Percentiles rank a stretch among this genome's conserved stretches.
Conservation (phyloP, 768 basidiomycete genomes). For the Psilocybe tampanensis region DNA sequence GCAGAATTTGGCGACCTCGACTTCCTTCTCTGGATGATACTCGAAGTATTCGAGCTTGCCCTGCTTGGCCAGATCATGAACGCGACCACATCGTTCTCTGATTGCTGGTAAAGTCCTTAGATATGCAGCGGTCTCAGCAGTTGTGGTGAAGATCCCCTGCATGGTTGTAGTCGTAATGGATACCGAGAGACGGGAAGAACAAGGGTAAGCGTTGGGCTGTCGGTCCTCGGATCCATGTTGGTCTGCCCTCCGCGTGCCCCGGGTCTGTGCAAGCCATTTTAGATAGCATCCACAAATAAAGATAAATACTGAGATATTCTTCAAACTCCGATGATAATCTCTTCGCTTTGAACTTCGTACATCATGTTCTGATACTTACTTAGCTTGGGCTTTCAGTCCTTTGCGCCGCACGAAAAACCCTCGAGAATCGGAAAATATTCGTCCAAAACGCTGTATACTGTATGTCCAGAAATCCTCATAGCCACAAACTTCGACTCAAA, state of each 20-base stretch:
- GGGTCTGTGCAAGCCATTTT: neutral
- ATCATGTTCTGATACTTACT: too few relatives aligned
- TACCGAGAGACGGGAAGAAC: neutral
- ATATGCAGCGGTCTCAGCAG: slow-evolving; percentile 57
- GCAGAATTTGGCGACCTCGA: slow-evolving; percentile 72
- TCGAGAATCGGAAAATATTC: too few relatives aligned
- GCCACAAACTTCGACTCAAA: too few relatives aligned
- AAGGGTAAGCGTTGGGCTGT: neutral
- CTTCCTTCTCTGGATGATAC: slow-evolving; percentile 79
- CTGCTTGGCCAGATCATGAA: slow-evolving; percentile 75
- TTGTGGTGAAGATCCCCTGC: slow-evolving; percentile 27
- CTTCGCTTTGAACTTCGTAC: neutral
- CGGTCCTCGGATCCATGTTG: neutral
- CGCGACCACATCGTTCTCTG: slow-evolving; percentile 78
- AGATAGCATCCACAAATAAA: neutral
- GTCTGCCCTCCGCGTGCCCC: neutral
- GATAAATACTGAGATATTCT: neutral
- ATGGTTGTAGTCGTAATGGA: slow-evolving; percentile 28
- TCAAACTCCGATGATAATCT: neutral
- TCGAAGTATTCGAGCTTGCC: slow-evolving; percentile 85
- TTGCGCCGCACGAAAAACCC: too few relatives aligned
- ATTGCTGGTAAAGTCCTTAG: slow-evolving; percentile 89
- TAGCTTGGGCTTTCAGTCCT: too few relatives aligned
- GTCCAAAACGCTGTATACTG: too few relatives aligned
- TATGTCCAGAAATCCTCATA: too few relatives aligned